These are phyloP conservation scores for Diaporthe batatas DNA, from an alignment of 2,329 filamentous ascomycete species.

Conservation along the genomic window DNA sequence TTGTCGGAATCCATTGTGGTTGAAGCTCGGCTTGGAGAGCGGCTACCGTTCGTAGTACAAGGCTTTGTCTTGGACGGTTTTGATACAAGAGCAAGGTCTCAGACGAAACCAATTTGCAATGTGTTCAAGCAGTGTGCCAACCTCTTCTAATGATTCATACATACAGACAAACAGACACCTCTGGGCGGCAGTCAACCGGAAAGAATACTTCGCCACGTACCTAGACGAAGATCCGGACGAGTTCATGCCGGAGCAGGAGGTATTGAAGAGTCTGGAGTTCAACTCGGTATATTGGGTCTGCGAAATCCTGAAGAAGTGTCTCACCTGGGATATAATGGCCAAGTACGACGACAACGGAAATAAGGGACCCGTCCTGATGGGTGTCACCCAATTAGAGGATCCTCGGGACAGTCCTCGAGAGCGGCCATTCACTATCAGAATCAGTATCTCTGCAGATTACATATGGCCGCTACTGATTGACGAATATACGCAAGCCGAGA, in stretches of 20 bases:
- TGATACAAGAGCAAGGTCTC: not conserved
- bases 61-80: not conserved
- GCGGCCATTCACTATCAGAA: constrained; percentile 21
- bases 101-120: not conserved
- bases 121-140: too few species aligned
- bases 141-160: not conserved
- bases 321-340: constrained; percentile 26
- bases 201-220: constrained; percentile 3
- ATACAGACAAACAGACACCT: not conserved
- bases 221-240: constrained; percentile 5
- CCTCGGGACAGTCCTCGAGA: too few species aligned
- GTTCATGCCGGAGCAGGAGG: constrained; percentile 12
- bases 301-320: constrained; percentile 31
- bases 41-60: not conserved
- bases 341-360: not conserved
- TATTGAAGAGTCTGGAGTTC: constrained; percentile 8
- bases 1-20: not conserved
- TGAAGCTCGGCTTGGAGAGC: not conserved
- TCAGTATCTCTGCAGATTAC: constrained; percentile 23
- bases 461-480: constrained; percentile 39
- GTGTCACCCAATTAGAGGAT: not conserved
- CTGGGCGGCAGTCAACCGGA: not conserved
- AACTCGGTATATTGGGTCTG: constrained; percentile 33
- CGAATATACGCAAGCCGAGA: constrained; percentile 39
- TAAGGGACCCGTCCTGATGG: not conserved